Evolutionary conservation across 2,329 filamentous ascomycete genomes (phyloP).

Genomic region (Stemphylium beticola): DNA sequence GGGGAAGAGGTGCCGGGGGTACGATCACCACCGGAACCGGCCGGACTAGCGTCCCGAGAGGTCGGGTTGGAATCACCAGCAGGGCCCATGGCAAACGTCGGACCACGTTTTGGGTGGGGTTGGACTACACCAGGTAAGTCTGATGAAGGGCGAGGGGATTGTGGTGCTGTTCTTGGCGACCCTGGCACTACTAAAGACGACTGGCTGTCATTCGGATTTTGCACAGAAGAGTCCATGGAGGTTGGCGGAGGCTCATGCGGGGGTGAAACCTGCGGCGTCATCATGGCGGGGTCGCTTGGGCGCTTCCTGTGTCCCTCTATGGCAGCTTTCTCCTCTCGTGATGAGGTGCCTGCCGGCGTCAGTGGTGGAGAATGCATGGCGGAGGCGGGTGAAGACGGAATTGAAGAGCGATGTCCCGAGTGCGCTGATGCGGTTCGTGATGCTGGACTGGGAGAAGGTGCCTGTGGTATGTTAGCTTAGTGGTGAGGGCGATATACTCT

Average conservation of each 20-base stretch:
- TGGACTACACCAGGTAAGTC: conserved; percentile 53
- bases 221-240: conserved; percentile 41
- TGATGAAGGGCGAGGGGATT: conserved; percentile 52
- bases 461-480: conserved; percentile 45
- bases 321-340: conserved; percentile 57
- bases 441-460: conserved; percentile 55
- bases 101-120: conserved; percentile 56
- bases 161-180: conserved; percentile 40
- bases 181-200: conserved; percentile 31
- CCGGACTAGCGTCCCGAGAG: conserved; percentile 68
- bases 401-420: conserved; percentile 54
- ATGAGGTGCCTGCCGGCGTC: conserved; percentile 79
- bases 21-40: conserved; percentile 59
- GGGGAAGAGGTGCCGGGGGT: conserved; percentile 59
- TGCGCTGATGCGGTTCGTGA: conserved; percentile 59
- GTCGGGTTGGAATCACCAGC: conserved; percentile 60
- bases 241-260: conserved; percentile 62
- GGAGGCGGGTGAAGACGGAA: conserved; percentile 69
- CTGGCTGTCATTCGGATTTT: conserved; percentile 26
- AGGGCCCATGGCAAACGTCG: conserved; percentile 64
- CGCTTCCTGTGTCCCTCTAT: conserved; percentile 47
- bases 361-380: conserved; percentile 87
- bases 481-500: conserved; percentile 4
- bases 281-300: conserved; percentile 56
- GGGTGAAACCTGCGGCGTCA: conserved; percentile 63